Evolutionary conservation across 2,329 filamentous ascomycete species (phyloP), one percentile per base, ranked within the genome.

Genomic region (Ophiosphaerella narmari): DNA sequence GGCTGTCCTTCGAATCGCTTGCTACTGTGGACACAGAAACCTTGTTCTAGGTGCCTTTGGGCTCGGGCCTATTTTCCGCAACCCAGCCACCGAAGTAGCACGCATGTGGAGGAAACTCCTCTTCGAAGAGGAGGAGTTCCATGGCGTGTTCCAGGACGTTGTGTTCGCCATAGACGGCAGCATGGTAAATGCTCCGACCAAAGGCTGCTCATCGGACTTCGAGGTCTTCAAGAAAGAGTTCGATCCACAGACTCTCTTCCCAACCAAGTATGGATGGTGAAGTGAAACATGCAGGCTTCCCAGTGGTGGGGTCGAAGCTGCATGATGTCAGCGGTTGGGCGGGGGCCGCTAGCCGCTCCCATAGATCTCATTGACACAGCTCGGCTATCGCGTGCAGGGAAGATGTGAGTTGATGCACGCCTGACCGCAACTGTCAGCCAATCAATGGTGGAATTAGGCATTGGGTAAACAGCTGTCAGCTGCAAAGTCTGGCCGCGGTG

Each of bases 1-100:
- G 18, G 83, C 84, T 1, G 85, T 87, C 2, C 80, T 91, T 14
- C 81, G 85, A 39, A 89, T 91, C 55, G 89, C 87, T 55, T 82
- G 67, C 11, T 70, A 71, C 35, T 74, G 69, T 46, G 68, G 70
- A 18, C 68, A 74, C 58, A 59, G 57, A 37, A 74, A 73, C 50
- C 58, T 78, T 29, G 76, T 75, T 52, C 57, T 78, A 39, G 75
- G 75, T 24, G 72, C 74, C 9, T 78, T 78, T 55, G 76, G 76
- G 5, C 68, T 76, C 16, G 76, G 76, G 1, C 75, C 74, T 3
- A 72, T 75, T 21, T 78, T 77, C 60, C 69, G 74, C 38, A 78
- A 78, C 48, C 76, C 76, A n/a, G 67, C 70, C 13, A 59, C 59
- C 11, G 73, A 77, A 57, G 70, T 77, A 31, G 75, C 76, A 33